Conservation (phyloP, 1,284 basidiomycete species). For the Chalciporus sp. region DNA sequence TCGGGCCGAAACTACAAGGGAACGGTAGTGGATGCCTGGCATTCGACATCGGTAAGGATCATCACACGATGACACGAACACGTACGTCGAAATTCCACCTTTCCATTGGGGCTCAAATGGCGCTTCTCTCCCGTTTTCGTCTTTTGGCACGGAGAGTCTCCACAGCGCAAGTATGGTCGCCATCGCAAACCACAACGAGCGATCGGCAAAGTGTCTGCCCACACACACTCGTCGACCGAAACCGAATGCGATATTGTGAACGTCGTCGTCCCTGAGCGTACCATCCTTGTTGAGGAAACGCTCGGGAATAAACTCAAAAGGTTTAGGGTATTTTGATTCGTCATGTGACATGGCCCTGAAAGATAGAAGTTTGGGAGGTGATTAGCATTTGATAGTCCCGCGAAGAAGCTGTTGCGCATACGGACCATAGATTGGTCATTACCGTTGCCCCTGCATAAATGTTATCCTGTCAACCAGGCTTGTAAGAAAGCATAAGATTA, state of each 20-base stretch:
- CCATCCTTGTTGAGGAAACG: constrained; percentile 21
- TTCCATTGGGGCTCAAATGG: constrained; percentile 10
- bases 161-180: constrained; percentile 21
- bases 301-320: constrained; percentile 20
- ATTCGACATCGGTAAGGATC: not conserved
- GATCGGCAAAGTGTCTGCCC: constrained; percentile 17
- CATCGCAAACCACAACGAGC: constrained; percentile 15
- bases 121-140: constrained; percentile 11
- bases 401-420: not conserved
- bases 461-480: too few relatives aligned
- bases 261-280: constrained; percentile 16
- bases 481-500: too few relatives aligned
- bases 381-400: not conserved
- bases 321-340: constrained; percentile 13
- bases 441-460: not conserved
- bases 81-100: constrained; percentile 12
- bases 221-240: constrained; percentile 22
- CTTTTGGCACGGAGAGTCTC: constrained; percentile 16
- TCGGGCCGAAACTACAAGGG: constrained; percentile 14
- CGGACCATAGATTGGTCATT: constrained; percentile 19
- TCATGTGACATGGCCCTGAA: constrained; percentile 20
- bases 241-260: constrained; percentile 16
- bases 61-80: not conserved
- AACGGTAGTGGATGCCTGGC: constrained; percentile 15
- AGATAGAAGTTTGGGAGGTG: not conserved